Evolutionary conservation across 140 eudicot genomes (phyloP).

Genomic region (Bidens hawaiensis): DNA sequence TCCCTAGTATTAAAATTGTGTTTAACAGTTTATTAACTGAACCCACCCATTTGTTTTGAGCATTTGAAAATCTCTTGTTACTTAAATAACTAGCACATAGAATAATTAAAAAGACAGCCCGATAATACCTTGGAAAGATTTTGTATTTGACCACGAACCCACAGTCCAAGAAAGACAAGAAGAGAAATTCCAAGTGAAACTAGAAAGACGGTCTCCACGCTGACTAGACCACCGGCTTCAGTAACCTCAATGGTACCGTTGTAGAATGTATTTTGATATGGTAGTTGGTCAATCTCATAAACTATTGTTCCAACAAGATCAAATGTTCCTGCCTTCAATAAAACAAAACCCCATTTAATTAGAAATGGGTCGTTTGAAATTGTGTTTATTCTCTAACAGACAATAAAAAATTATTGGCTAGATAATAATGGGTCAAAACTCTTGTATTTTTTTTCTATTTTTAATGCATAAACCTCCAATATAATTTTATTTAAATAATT

Average conservation of each 20-base stretch:
- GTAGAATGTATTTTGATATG: constrained; percentile 83
- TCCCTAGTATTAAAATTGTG: background rate
- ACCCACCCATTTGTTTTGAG: background rate
- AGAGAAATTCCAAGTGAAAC: constrained; percentile 72
- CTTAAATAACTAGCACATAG: background rate
- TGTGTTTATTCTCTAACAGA: background rate
- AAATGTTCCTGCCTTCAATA: constrained; percentile 74
- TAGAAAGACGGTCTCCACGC: constrained; percentile 85
- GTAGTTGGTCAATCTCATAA: constrained; percentile 83
- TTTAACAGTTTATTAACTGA: background rate
- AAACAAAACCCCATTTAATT: background rate
- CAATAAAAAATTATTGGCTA: background rate
- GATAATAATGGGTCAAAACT: background rate
- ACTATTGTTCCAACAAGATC: constrained; percentile 93
- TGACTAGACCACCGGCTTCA: constrained; percentile 79
- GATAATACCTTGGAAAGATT: constrained; percentile 70
- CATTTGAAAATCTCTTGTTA: background rate
- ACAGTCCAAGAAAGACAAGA: constrained; percentile 63
- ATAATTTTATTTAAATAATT: background rate
- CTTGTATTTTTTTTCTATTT: background rate
- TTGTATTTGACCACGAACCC: constrained; percentile 76
- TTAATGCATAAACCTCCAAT: background rate
- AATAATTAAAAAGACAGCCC: background rate
- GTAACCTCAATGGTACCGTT: constrained; percentile 92
- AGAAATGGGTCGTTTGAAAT: too few relatives aligned